Base-by-base conservation (phyloP, 139 green algal genomes). In the Chlamydomonas schloesseri region DNA sequence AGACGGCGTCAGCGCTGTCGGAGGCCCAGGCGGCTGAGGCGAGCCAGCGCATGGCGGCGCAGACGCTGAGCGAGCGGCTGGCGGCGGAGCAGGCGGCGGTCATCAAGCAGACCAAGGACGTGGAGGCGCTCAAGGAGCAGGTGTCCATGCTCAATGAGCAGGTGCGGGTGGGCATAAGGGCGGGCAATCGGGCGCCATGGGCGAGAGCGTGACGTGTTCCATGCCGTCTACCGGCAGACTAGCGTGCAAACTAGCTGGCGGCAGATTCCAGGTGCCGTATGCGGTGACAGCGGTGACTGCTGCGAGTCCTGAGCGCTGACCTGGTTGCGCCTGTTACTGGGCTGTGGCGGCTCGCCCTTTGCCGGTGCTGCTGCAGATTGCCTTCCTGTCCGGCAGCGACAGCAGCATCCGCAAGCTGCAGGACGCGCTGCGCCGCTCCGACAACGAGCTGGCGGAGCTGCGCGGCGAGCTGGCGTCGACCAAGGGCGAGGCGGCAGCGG, bases 21-120 rank as follows among this genome's bases (percentile, higher is more conserved):
- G 69, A 71, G 69, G 69, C 69, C 0, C 68, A 62, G 53, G 34
- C 34, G 11, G 81, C 81, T 1, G 81, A 87, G 81, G 68, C n/a
- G 47, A 64, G 53, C 26, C 81, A 87, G 69, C 81, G 81, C 68
- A 80, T 34, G 28, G 81, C 81, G 13, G 69, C 81, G 11, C 69
- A 87, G 81, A 71, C 81, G 18, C 53, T 87, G 26, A 87, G 81
- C 69, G 69, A 78, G 69, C 69, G 69, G 69, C 69, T 87, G 69
- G 81, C 81, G 9, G 69, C 53, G 28, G 81, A 87, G 68, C 81
- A 87, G 53, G 81, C 81, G 53, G 69, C 34, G 33, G 81, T 71
- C 14, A 70, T 87, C 34, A 60, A 72, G 70, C 81, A 79, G 69
- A 71, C 28, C 15, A 21, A 55, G 34, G 69, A 80, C 15, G 69